A percentile compares a stretch with the other conserved stretches of the same genome.
Conservation (phyloP, 83 land plant species). For the Thuja plicata region DNA sequence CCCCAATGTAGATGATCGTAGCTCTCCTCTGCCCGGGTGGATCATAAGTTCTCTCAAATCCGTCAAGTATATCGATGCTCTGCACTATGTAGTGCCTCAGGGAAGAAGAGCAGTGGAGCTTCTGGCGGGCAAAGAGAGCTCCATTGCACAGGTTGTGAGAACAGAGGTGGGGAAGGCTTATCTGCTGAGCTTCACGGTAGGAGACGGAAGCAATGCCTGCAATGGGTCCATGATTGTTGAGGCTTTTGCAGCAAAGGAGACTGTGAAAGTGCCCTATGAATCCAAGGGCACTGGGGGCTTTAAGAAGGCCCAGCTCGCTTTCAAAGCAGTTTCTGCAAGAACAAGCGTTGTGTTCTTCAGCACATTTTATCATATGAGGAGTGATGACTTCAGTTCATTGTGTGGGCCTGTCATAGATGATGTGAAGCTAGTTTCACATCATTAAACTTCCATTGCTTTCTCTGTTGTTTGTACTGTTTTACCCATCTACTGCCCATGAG, state of each 20-base stretch:
- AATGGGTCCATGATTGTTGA: conserved; percentile 31
- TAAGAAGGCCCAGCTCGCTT: conserved; percentile 15
- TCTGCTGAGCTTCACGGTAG: conserved; percentile 31
- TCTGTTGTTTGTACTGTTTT: too few species aligned
- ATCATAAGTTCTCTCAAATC: conserved; percentile 31
- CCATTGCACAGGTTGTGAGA: conserved; percentile 24
- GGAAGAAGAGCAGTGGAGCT: conserved; percentile 33
- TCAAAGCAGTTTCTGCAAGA: conserved; percentile 12
- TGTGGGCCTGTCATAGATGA: conserved; percentile 39
- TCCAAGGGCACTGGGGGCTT: conserved; percentile 37
- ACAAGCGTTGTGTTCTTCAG: conserved; percentile 24
- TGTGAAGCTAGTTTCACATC: conserved; percentile 11
- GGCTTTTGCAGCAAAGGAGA: conserved; percentile 28
- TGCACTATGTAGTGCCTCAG: conserved; percentile 22
- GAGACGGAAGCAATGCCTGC: conserved; percentile 32
- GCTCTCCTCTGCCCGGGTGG: conserved; percentile 33
- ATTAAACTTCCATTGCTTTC: too few species aligned
- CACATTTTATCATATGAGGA: conserved; percentile 23
- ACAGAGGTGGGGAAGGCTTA: conserved; percentile 17
- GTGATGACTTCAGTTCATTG: conserved; percentile 21
- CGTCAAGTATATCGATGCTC: conserved; percentile 29
- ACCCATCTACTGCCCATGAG: too few species aligned
- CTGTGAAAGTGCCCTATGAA: conserved; percentile 27
- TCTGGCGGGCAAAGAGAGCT: conserved; percentile 28
- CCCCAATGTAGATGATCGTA: conserved; percentile 22